These are phyloP conservation scores for Trichopus zeylanicus DNA, from an alignment of 116 monocot genomes.

Conservation along the genomic window DNA sequence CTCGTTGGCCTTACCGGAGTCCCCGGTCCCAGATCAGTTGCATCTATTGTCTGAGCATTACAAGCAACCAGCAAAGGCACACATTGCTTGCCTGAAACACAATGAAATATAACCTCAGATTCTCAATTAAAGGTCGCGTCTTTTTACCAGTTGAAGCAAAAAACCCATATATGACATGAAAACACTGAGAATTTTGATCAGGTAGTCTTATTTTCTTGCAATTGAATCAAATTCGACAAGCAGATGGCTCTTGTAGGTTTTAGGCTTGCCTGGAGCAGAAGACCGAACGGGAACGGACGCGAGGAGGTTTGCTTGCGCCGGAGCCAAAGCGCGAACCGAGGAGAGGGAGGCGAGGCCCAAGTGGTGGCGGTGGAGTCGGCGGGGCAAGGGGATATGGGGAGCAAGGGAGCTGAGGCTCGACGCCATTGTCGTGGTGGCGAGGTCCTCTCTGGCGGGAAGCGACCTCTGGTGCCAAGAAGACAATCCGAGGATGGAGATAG, in stretches of 20 bases:
- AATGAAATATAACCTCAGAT: slow-evolving; percentile 4
- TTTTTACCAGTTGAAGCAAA: not conserved
- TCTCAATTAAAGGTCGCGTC: not conserved
- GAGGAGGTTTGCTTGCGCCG: not conserved
- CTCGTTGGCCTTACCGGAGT: slow-evolving; percentile 89
- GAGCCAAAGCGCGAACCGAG: slow-evolving; percentile 19
- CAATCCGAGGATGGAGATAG: slow-evolving; percentile 2
- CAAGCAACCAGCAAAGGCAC: slow-evolving; percentile 36
- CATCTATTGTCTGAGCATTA: slow-evolving; percentile 46
- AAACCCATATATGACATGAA: too few species aligned
- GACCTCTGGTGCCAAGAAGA: not conserved
- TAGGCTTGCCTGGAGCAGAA: slow-evolving; percentile 27
- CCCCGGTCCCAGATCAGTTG: slow-evolving; percentile 59
- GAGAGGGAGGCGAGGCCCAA: slow-evolving; percentile 8
- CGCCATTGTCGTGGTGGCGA: slow-evolving; percentile 24
- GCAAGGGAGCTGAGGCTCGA: slow-evolving; percentile 40
- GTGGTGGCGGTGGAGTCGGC: slow-evolving; percentile 8
- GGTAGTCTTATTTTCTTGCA: too few species aligned
- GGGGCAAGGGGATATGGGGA: slow-evolving; percentile 19
- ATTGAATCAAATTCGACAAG: too few species aligned
- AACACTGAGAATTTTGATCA: too few species aligned
- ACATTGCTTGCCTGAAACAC: slow-evolving; percentile 29
- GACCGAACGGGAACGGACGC: not conserved
- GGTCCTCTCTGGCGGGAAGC: not conserved
- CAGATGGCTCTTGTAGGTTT: too few species aligned